Evolutionary conservation across 768 basidiomycete species (phyloP).

Genomic region (Boletus reticuloceps): DNA sequence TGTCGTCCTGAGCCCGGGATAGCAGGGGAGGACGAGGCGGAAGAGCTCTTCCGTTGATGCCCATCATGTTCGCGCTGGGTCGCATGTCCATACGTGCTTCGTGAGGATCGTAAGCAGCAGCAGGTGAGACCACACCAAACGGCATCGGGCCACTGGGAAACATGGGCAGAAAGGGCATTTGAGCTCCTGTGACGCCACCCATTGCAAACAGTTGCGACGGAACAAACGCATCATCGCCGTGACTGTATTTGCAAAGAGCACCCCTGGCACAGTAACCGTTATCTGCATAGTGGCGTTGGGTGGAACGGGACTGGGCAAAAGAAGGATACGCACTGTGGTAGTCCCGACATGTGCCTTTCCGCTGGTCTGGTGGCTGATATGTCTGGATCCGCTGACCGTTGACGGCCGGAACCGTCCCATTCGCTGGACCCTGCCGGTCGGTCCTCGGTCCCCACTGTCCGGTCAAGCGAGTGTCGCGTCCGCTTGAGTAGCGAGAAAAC

Average conservation of each 20-base stretch:
- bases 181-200: conserved; percentile 36
- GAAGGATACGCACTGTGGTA: conserved; percentile 74
- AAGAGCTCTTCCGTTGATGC: conserved; percentile 30
- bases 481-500: conserved; percentile 60
- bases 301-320: conserved; percentile 1
- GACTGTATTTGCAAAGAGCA: conserved; percentile 86
- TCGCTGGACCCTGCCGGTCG: conserved; percentile 27
- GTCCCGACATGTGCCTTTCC: conserved; percentile 81
- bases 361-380: conserved; percentile 72
- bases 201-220: conserved; percentile 67
- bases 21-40: conserved; percentile 57
- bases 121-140: conserved; percentile 47
- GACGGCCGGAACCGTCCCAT: conserved; percentile 25
- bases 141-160: conserved; percentile 56
- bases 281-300: conserved; percentile 46
- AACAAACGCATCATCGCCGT: conserved; percentile 84
- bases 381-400: conserved; percentile 52
- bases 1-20: conserved; percentile 56
- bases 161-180: conserved; percentile 69
- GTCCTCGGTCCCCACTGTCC: conserved; percentile 41
- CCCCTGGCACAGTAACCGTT: conserved; percentile 91
- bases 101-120: conserved; percentile 70
- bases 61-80: conserved; percentile 37
- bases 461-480: conserved; percentile 37
- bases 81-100: conserved; percentile 82